Conservation (phyloP, 2,329 filamentous ascomycete species). For the Fusarium solani-melongenae region DNA sequence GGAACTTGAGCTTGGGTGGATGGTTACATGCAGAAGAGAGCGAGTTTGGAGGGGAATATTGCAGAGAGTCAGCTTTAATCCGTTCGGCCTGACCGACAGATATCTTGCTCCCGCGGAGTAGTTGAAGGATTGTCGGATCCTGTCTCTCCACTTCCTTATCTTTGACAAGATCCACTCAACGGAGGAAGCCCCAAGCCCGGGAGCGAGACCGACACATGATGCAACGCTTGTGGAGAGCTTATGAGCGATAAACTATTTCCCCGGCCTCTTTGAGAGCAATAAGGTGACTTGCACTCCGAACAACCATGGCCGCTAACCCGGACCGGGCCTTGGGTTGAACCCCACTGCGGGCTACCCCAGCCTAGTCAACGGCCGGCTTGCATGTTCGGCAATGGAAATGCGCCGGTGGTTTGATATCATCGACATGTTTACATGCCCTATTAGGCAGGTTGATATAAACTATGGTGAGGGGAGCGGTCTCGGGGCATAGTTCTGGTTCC, state of each 20-base stretch:
- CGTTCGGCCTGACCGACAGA: not conserved
- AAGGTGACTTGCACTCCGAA: not conserved
- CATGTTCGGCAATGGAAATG: conserved; percentile 2
- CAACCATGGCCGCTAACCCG: not conserved
- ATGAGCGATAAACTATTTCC: not conserved
- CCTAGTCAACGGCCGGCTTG: not conserved
- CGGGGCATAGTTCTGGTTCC: conserved; percentile 13
- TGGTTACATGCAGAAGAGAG: not conserved
- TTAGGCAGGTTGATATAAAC: conserved; percentile 3
- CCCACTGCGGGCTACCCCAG: not conserved
- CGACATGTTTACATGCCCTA: not conserved
- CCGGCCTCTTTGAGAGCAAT: not conserved
- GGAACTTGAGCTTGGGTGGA: not conserved
- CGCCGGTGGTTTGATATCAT: not conserved
- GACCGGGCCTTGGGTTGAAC: not conserved
- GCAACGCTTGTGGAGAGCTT: not conserved
- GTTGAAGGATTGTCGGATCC: not conserved
- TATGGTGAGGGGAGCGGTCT: not conserved
- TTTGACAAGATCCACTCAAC: not conserved
- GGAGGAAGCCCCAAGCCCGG: not conserved
- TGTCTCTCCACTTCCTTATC: not conserved
- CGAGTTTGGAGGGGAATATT: not conserved
- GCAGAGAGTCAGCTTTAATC: not conserved
- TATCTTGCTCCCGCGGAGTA: not conserved
- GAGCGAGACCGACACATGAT: not conserved